Percentiles rank a stretch among this genome's conserved stretches.
Evolutionary conservation across 805 yeast species (phyloP).

Genomic region (Metschnikowia lochheadii): DNA sequence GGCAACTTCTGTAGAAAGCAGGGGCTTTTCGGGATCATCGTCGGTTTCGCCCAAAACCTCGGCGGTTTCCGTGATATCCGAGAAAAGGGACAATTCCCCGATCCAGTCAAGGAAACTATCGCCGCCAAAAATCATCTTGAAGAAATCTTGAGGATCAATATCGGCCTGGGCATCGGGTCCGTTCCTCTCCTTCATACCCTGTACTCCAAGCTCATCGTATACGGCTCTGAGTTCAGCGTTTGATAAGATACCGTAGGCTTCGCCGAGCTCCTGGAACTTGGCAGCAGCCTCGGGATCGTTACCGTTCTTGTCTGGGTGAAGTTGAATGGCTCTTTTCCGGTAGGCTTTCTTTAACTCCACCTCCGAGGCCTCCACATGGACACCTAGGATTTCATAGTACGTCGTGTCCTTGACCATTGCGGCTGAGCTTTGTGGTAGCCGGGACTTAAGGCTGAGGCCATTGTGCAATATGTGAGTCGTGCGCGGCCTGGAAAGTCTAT

Average conservation of each 20-base stretch:
- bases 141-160: constrained; percentile 78
- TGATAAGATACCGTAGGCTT: constrained; percentile 75
- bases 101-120: constrained; percentile 75
- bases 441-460: background rate
- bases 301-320: constrained; percentile 88
- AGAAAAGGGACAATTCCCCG: constrained; percentile 80
- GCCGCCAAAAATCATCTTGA: constrained; percentile 80
- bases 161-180: constrained; percentile 67
- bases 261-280: constrained; percentile 68
- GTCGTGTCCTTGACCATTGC: constrained; percentile 78
- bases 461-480: background rate
- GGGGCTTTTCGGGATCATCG: constrained; percentile 26
- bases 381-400: constrained; percentile 79
- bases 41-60: constrained; percentile 40
- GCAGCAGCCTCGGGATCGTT: constrained; percentile 85
- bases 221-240: constrained; percentile 63
- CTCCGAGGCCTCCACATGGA: constrained; percentile 64
- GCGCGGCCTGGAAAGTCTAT: background rate
- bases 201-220: constrained; percentile 77
- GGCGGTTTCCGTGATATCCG: constrained; percentile 65
- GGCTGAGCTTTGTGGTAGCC: background rate
- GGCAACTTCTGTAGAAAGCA: constrained; percentile 8
- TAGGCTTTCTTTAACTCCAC: constrained; percentile 90
- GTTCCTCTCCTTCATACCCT: constrained; percentile 58
- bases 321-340: constrained; percentile 19